A percentile compares a stretch with the other conserved stretches of the same genome.
Evolutionary conservation across 805 yeast genomes (phyloP).

Genomic region (Ogataea ramenticola): DNA sequence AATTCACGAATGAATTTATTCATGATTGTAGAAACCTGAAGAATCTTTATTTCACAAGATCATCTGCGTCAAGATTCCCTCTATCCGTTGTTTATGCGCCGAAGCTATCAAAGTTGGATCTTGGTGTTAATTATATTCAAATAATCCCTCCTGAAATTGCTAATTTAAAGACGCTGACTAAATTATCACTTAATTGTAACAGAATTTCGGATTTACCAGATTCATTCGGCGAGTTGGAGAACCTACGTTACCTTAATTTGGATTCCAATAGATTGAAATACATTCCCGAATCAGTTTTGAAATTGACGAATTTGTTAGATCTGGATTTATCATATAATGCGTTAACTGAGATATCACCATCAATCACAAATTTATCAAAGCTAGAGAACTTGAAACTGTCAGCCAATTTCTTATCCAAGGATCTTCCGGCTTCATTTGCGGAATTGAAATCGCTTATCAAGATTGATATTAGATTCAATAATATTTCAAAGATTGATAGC

Average conservation of each 20-base stretch:
- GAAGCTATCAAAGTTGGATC: constrained; percentile 56
- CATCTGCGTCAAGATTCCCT: constrained; percentile 73
- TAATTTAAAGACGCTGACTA: constrained; percentile 44
- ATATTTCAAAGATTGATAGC: constrained; percentile 43
- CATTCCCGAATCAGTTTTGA: constrained; percentile 61
- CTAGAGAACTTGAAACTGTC: constrained; percentile 67
- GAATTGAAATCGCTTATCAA: constrained; percentile 53
- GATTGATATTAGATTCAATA: constrained; percentile 73
- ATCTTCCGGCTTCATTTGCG: constrained; percentile 46
- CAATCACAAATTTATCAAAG: constrained; percentile 50
- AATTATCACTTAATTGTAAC: constrained; percentile 67
- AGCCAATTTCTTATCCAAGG: constrained; percentile 55
- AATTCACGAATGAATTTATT: constrained; percentile 77
- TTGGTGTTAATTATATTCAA: constrained; percentile 73
- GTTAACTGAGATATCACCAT: constrained; percentile 51
- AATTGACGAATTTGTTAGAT: constrained; percentile 49
- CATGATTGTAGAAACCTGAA: constrained; percentile 69
- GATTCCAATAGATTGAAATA: constrained; percentile 66
- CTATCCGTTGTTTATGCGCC: constrained; percentile 62
- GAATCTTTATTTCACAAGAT: constrained; percentile 59
- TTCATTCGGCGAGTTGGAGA: constrained; percentile 46
- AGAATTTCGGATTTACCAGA: constrained; percentile 58
- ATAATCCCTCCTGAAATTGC: constrained; percentile 52
- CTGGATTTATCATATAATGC: constrained; percentile 81
- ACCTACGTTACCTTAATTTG: constrained; percentile 57